A percentile compares a stretch with the other conserved stretches of the same genome.
These are phyloP conservation scores for Geotrichum klebahnii DNA, from an alignment of 1,139 yeast genomes.

Conservation along the genomic window DNA sequence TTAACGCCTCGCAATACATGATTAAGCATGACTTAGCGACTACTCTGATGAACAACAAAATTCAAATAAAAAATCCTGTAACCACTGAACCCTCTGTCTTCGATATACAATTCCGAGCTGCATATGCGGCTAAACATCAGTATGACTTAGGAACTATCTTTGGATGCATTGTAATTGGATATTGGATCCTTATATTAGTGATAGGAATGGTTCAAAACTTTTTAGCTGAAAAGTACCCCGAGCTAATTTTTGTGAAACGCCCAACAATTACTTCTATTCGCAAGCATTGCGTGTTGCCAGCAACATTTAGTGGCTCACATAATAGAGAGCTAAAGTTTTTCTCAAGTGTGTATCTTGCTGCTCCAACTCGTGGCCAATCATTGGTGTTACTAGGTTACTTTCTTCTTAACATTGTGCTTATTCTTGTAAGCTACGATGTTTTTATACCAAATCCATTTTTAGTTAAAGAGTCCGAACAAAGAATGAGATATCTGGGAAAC, in stretches of 20 bases:
- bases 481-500: conserved; percentile 47
- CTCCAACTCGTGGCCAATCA: conserved; percentile 37
- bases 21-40: conserved; percentile 6
- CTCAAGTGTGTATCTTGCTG: conserved; percentile 27
- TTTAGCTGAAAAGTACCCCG: conserved; percentile 24
- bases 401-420: conserved; percentile 31
- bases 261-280: conserved; percentile 28
- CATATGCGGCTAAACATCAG: conserved; percentile 21
- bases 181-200: conserved; percentile 30
- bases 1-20: conserved; percentile 9
- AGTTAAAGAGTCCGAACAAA: conserved; percentile 29
- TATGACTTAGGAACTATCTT: conserved; percentile 37
- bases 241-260: conserved; percentile 22
- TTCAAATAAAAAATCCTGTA: conserved; percentile 4
- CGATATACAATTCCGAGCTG: conserved; percentile 17
- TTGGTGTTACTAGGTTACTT: conserved; percentile 33
- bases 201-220: conserved; percentile 26
- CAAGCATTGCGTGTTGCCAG: conserved; percentile 36
- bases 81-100: conserved; percentile 13
- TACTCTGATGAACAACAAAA: neutral
- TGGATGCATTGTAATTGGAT: conserved; percentile 30
- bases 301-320: conserved; percentile 34
- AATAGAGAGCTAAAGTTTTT: conserved; percentile 31
- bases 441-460: conserved; percentile 28
- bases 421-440: conserved; percentile 25